Conservation (phyloP, 176 grass and related monocot species). For the Cocos nucifera region DNA sequence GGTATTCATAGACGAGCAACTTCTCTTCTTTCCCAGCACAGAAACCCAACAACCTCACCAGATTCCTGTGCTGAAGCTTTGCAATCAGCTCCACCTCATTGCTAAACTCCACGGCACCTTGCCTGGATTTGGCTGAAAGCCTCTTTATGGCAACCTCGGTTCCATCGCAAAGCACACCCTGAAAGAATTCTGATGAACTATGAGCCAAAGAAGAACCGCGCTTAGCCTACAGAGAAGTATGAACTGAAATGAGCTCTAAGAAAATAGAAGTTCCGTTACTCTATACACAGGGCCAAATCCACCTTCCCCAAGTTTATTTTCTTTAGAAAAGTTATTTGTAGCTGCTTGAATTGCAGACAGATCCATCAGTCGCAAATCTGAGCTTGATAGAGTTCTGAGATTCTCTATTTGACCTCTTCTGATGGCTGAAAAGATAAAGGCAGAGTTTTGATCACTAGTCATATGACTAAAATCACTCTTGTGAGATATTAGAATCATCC, state of each 20-base stretch:
- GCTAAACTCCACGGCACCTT: conserved; percentile 53
- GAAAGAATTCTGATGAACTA: not conserved
- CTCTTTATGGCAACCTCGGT: conserved; percentile 81
- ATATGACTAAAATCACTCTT: too few relatives aligned
- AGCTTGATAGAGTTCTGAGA: conserved; percentile 52
- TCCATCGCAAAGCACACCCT: conserved; percentile 58
- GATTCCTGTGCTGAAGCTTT: conserved; percentile 90
- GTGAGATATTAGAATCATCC: not conserved
- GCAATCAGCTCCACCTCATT: conserved; percentile 92
- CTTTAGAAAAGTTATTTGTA: conserved; percentile 71
- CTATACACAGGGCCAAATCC: conserved; percentile 79
- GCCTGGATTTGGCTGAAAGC: conserved; percentile 59
- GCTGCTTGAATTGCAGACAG: conserved; percentile 48
- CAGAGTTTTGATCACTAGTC: not conserved
- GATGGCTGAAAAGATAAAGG: conserved; percentile 39
- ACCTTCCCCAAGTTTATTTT: conserved; percentile 90
- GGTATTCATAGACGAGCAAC: conserved; percentile 85
- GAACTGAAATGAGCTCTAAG: too few relatives aligned
- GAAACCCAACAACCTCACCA: conserved; percentile 69
- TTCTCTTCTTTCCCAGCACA: conserved; percentile 84
- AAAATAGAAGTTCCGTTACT: conserved; percentile 22
- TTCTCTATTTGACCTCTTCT: conserved; percentile 60
- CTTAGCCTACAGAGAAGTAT: too few relatives aligned
- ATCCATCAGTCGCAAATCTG: conserved; percentile 72
- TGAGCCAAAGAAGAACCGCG: too few relatives aligned